Evolutionary conservation across 768 basidiomycete genomes (phyloP).

Genomic region (Postia placenta): DNA sequence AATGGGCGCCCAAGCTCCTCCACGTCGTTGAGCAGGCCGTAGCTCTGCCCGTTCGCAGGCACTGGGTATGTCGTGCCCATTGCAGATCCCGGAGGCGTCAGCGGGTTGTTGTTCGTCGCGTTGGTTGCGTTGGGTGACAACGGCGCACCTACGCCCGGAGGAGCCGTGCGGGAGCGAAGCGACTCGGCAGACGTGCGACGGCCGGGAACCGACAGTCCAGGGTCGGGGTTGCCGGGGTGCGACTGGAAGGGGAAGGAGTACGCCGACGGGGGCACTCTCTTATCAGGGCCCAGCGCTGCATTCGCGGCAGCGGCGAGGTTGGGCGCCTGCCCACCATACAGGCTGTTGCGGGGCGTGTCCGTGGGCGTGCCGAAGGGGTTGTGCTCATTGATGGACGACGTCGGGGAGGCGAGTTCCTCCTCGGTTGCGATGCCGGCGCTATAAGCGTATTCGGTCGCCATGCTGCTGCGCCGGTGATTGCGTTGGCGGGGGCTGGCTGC

Average conservation of each 20-base stretch:
- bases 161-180: constrained; percentile 10
- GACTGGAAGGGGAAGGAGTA: constrained; percentile 51
- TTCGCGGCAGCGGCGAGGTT: no score
- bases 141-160: neutral
- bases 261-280: constrained; percentile 34
- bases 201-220: constrained; percentile 36
- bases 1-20: constrained; percentile 29
- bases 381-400: constrained; percentile 5
- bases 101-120: neutral
- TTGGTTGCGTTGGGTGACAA: constrained; percentile 2
- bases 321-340: constrained; percentile 7
- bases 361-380: constrained; percentile 1
- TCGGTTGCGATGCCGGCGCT: constrained; percentile 2
- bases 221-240: constrained; percentile 63
- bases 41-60: constrained; percentile 5
- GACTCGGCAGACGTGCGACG: constrained; percentile 32
- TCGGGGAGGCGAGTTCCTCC: constrained; percentile 8
- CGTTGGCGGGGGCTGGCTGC: constrained; percentile 15
- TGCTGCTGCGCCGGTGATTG: constrained; percentile 14
- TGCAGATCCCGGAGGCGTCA: neutral
- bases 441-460: constrained; percentile 14
- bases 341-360: constrained; percentile 1
- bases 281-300: neutral
- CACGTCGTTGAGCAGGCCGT: constrained; percentile 14
- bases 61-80: constrained; percentile 16